Percentiles rank a stretch among this genome's conserved stretches.
phyloP scores from a whole-genome alignment of 768 basidiomycete genomes.

The Tricholoma terreum region DNA sequence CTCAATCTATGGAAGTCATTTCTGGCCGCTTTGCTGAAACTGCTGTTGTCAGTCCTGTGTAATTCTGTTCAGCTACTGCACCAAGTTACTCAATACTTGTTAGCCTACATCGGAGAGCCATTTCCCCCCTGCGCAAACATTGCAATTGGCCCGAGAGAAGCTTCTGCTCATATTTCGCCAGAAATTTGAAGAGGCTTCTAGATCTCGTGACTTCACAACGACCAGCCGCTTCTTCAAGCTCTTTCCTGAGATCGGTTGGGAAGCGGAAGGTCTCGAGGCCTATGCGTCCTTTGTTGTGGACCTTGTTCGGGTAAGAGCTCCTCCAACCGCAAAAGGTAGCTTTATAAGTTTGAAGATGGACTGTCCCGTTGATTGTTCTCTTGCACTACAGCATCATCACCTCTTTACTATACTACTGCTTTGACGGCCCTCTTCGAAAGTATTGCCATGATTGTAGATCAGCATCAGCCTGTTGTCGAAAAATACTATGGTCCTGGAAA shows the following conservation, averaged over 20 bases:
- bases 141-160: constrained; percentile 69
- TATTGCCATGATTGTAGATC: constrained; percentile 93
- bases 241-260: constrained; percentile 94
- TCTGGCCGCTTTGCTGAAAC: constrained; percentile 82
- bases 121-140: constrained; percentile 79
- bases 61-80: neutral
- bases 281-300: constrained; percentile 94
- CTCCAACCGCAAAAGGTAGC: constrained; percentile 79
- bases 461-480: constrained; percentile 96
- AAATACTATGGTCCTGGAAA: constrained; percentile 93
- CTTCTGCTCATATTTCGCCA: constrained; percentile 74
- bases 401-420: constrained; percentile 86
- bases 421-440: constrained; percentile 93
- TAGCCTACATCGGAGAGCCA: constrained; percentile 92
- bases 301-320: constrained; percentile 75
- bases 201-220: constrained; percentile 75
- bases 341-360: neutral
- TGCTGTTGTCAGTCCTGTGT: constrained; percentile 64
- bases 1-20: constrained; percentile 72
- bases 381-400: constrained; percentile 70
- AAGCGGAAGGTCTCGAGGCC: constrained; percentile 84
- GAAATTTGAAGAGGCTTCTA: constrained; percentile 83
- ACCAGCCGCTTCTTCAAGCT: constrained; percentile 96
- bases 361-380: constrained; percentile 9
- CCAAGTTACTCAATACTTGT: constrained; percentile 11